Percentiles rank a stretch among this genome's conserved stretches.
phyloP scores from a whole-genome alignment of 805 yeast species.

The Candida namnaoensis region DNA sequence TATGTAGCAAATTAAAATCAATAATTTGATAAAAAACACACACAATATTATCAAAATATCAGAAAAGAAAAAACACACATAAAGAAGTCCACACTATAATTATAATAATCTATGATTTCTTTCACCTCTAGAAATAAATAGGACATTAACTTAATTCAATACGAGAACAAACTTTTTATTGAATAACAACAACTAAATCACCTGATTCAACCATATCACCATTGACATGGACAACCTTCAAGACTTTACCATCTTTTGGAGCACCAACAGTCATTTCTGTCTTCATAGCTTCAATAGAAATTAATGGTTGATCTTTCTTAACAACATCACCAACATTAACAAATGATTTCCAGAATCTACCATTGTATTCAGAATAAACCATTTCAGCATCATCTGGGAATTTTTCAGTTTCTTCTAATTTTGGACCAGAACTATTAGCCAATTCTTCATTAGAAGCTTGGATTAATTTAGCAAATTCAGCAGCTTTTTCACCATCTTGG shows the following conservation, averaged over 20 bases:
- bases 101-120: too few relatives aligned
- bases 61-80: too few relatives aligned
- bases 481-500: slow-evolving; percentile 76
- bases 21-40: too few relatives aligned
- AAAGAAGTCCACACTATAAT: too few relatives aligned
- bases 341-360: slow-evolving; percentile 92
- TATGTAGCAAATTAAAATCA: too few relatives aligned
- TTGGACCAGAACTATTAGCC: slow-evolving; percentile 40
- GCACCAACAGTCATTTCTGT: slow-evolving; percentile 90
- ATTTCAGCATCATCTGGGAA: slow-evolving; percentile 74
- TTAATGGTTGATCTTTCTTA: slow-evolving; percentile 64
- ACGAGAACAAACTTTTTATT: slow-evolving; percentile 17
- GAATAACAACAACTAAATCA: slow-evolving; percentile 81
- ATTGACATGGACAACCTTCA: slow-evolving; percentile 65
- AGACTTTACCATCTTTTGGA: slow-evolving; percentile 60
- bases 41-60: too few relatives aligned
- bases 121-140: too few relatives aligned
- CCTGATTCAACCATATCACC: slow-evolving; percentile 98
- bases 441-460: slow-evolving; percentile 74
- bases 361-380: slow-evolving; percentile 93
- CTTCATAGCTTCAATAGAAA: slow-evolving; percentile 97
- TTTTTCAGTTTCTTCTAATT: slow-evolving; percentile 36
- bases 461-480: slow-evolving; percentile 77
- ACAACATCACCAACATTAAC: slow-evolving; percentile 75
- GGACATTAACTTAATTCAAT: too few relatives aligned